Evolutionary conservation across 805 yeast species (phyloP).

Genomic region (Citeromyces nyonsensis): DNA sequence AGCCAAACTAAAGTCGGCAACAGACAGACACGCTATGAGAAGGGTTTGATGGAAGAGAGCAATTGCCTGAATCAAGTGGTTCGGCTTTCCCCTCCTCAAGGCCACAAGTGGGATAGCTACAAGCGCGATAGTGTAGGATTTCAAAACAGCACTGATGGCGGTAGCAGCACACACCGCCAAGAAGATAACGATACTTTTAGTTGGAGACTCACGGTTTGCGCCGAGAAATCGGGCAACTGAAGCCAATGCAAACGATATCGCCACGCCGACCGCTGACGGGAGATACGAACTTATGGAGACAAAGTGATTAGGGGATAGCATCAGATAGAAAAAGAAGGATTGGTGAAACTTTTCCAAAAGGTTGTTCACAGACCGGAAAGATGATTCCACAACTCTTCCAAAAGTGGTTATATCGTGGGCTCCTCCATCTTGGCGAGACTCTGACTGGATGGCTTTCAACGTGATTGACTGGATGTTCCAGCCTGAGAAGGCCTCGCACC

Average conservation of each 20-base stretch:
- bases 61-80: no score
- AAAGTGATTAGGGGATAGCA: slow-evolving; percentile 64
- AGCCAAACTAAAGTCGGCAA: no score
- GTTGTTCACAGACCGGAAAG: slow-evolving; percentile 81
- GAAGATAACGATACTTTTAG: slow-evolving; percentile 2
- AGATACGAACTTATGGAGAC: slow-evolving; percentile 90
- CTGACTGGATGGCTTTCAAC: slow-evolving; percentile 33
- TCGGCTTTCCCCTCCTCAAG: no score
- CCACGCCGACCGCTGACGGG: slow-evolving; percentile 68
- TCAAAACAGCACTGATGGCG: no score
- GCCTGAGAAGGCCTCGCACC: slow-evolving; percentile 82
- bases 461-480: slow-evolving; percentile 93
- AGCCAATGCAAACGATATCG: slow-evolving; percentile 54
- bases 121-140: no score
- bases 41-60: no score
- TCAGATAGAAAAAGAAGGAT: slow-evolving; percentile 82
- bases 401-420: slow-evolving; percentile 72
- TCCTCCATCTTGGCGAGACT: slow-evolving; percentile 14
- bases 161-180: not conserved
- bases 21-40: no score
- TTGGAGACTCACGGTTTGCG: slow-evolving; percentile 15
- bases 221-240: slow-evolving; percentile 43
- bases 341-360: slow-evolving; percentile 93
- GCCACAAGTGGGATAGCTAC: no score
- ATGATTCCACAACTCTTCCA: slow-evolving; percentile 81